phyloP scores from a whole-genome alignment of 2,329 filamentous ascomycete species.

The Arthrobotrys conoides region DNA sequence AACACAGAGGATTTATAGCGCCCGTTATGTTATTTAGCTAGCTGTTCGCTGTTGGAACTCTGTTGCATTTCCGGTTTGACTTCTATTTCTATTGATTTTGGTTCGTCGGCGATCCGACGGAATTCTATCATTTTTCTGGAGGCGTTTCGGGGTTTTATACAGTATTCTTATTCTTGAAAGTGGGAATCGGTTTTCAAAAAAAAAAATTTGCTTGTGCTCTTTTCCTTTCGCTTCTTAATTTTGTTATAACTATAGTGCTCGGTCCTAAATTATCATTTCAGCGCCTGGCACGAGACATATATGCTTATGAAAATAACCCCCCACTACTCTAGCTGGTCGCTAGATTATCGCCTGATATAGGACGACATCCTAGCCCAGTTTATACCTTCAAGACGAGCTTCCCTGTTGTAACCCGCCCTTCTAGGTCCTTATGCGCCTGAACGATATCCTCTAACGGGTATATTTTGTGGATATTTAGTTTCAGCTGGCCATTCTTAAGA shows the following conservation, averaged over 20 bases:
- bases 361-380: neutral
- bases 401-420: slow-evolving; percentile 84
- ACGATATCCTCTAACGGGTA: slow-evolving; percentile 82
- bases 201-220: too few species aligned
- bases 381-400: slow-evolving; percentile 82
- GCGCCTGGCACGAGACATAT: neutral
- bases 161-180: neutral
- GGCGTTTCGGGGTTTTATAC: slow-evolving; percentile 14
- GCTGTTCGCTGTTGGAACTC: neutral
- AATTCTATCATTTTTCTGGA: slow-evolving; percentile 1
- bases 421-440: slow-evolving; percentile 80
- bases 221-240: too few species aligned
- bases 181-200: slow-evolving; percentile 1
- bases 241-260: neutral
- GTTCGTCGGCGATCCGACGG: neutral
- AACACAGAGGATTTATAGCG: slow-evolving; percentile 39
- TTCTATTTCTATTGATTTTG: neutral
- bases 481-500: slow-evolving; percentile 78
- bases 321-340: too few species aligned
- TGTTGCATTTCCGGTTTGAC: neutral
- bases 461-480: slow-evolving; percentile 80
- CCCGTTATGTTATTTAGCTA: slow-evolving; percentile 1
- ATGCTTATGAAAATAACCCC: neutral
- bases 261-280: neutral
- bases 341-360: neutral